phyloP scores from a whole-genome alignment of 2,329 filamentous ascomycete genomes.

The Xylaria sp. region DNA sequence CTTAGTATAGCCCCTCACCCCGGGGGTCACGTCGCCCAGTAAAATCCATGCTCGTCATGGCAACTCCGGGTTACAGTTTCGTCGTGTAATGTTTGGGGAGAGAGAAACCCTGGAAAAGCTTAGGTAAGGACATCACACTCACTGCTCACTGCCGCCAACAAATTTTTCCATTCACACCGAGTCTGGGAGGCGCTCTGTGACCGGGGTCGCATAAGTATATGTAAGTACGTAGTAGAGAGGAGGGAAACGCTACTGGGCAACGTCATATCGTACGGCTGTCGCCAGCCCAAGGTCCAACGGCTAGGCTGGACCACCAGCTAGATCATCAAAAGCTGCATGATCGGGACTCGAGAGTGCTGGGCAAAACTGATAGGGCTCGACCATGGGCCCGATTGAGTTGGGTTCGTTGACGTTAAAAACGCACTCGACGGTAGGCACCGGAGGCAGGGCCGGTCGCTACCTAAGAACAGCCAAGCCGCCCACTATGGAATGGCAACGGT shows the following conservation, averaged over 20 bases:
- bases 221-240: too few species aligned
- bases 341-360: neutral
- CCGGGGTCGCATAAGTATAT: conserved; percentile 4
- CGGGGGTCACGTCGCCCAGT: neutral
- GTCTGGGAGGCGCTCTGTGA: neutral
- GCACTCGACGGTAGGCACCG: conserved; percentile 1
- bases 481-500: neutral
- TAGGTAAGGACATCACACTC: conserved; percentile 12
- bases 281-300: neutral
- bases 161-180: neutral
- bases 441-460: conserved; percentile 4
- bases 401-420: neutral
- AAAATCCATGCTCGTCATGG: neutral
- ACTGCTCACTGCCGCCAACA: conserved; percentile 7
- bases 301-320: neutral
- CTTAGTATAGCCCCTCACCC: conserved; percentile 7
- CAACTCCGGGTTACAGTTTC: conserved; percentile 10
- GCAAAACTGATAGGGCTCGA: conserved; percentile 12
- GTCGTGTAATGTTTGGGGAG: conserved; percentile 12
- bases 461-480: neutral
- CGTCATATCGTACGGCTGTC: conserved; percentile 5
- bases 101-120: neutral
- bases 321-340: conserved; percentile 9
- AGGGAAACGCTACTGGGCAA: neutral
- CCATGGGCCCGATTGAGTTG: conserved; percentile 9